phyloP scores from a whole-genome alignment of 306 rosid species.

The Aeschynomene evenia region DNA sequence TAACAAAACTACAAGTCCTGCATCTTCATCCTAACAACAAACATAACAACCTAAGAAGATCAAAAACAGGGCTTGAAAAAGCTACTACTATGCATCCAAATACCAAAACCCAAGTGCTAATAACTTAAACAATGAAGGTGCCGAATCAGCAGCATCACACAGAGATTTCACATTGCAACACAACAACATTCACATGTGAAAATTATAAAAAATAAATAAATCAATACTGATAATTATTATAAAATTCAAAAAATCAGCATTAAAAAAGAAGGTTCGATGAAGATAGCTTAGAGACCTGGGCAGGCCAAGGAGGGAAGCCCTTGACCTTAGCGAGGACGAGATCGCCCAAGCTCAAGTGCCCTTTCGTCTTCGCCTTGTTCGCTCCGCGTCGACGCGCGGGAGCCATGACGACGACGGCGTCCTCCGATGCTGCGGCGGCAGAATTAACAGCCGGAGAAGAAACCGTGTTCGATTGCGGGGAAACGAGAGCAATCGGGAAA shows the following conservation, averaged over 20 bases:
- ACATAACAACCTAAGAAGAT: not conserved
- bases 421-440: conserved; percentile 35
- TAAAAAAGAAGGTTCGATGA: conserved; percentile 5
- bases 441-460: not conserved
- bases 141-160: not conserved
- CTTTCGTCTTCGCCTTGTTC: conserved; percentile 64
- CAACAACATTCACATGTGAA: not conserved
- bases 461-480: conserved; percentile 30
- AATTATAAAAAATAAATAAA: not conserved
- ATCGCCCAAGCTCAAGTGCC: conserved; percentile 83
- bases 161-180: not conserved
- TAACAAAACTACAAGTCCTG: not conserved
- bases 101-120: not conserved
- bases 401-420: conserved; percentile 57
- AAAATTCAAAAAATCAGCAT: not conserved
- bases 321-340: conserved; percentile 99
- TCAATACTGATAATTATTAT: not conserved
- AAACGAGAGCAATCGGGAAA: conserved; percentile 33
- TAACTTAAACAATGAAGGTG: not conserved
- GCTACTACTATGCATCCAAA: not conserved
- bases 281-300: conserved; percentile 58
- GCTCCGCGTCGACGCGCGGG: conserved; percentile 95
- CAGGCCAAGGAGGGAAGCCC: conserved; percentile 98
- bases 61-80: not conserved
- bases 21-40: not conserved